Evolutionary conservation across 495 filamentous ascomycete species (phyloP), one percentile per base, ranked within the genome.

Genomic region (Penicillium chermesinum): DNA sequence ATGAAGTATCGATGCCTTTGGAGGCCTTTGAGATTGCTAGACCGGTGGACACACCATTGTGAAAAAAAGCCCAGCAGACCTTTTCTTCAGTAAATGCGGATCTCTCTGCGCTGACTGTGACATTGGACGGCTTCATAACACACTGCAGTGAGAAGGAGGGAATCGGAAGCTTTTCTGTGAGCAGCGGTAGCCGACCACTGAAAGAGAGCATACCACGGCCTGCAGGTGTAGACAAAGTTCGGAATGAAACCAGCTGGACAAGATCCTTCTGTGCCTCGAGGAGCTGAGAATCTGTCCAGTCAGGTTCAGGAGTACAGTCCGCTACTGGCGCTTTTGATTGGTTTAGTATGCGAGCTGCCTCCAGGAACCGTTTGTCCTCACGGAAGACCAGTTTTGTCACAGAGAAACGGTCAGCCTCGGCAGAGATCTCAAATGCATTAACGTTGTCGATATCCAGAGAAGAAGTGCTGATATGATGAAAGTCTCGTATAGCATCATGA

Each of bases 21-120:
- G 91, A 93, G 25, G 89, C 77, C 19, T 82, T 85, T 1, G 94
- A 94, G 41, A 97, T 94, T 27, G 87, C 88, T 40, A 99, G 72
- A 7, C 91, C 93, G 10, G 86, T 86, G 4, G 91, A 83, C 16
- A 95, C 93, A 25, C 93, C 93, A 48, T 90, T 86, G 67, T 99
- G 91, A 71, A 99, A 98, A 67, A 95, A 99, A 0, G 91, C 93
- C 93, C 93, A 99, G 62, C 84, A 86, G 14, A 93, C 85, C 69
- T 95, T 97, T 63, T 99, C 93, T 65, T 99, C 93, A 0, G 85
- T 88, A 54, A 91, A 94, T 1, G 82, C 70, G 16, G 68, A 75
- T 55, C 88, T 85, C 57, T 99, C 94, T 7, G 89, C 89, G 19
- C 84, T 87, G 13, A 96, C 85, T 7, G 87, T 93, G 33, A 87